Evolutionary conservation across 805 yeast genomes (phyloP).

Genomic region (Saccharomycopsis schoenii): DNA sequence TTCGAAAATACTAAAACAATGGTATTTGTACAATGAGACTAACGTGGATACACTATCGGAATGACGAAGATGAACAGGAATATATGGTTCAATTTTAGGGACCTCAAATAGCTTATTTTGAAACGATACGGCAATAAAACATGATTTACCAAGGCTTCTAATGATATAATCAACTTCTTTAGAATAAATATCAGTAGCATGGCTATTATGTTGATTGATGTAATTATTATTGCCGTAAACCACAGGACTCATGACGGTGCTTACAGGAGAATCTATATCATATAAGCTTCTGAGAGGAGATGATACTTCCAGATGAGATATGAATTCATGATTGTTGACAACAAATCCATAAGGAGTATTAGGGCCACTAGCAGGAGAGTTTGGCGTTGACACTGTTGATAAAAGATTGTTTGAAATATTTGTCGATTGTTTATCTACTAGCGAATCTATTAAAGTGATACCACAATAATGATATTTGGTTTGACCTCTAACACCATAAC

Average conservation of each 20-base stretch:
- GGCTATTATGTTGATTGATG: not conserved
- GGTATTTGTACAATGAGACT: conserved; percentile 49
- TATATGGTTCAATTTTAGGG: conserved; percentile 26
- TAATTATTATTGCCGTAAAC: not conserved
- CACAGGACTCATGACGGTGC: not conserved
- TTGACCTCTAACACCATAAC: conserved; percentile 72
- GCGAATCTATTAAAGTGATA: conserved; percentile 34
- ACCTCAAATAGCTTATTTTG: conserved; percentile 24
- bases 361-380: conserved; percentile 6
- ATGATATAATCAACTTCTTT: not conserved
- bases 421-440: not conserved
- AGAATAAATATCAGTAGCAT: not conserved
- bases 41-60: conserved; percentile 53
- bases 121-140: conserved; percentile 23
- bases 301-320: conserved; percentile 11
- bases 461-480: conserved; percentile 80
- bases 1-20: conserved; percentile 56
- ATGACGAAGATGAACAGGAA: conserved; percentile 36
- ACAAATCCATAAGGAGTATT: conserved; percentile 1
- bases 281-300: conserved; percentile 13
- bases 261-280: conserved; percentile 4
- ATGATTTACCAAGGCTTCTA: not conserved
- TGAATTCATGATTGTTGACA: not conserved
- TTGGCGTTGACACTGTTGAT: not conserved
- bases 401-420: not conserved